These are phyloP conservation scores for Climacium dendroides DNA, from an alignment of 225 moss, liverwort and hornwort species.

Conservation along the genomic window DNA sequence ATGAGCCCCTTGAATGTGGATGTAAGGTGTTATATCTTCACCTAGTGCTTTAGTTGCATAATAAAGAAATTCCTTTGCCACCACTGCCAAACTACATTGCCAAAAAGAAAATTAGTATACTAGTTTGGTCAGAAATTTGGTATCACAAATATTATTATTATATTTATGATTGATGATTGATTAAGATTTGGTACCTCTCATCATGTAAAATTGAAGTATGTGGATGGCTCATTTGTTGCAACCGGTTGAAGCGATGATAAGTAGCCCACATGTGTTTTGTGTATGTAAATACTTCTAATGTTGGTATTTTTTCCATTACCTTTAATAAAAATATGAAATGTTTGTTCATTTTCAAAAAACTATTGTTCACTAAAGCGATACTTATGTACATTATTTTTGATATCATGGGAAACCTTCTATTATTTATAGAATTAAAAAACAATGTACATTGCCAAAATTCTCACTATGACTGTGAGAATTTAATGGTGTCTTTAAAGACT, in stretches of 20 bases:
- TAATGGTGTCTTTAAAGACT: too few species aligned
- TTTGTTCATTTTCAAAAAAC: neutral
- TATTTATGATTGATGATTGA: too few species aligned
- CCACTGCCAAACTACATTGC: neutral
- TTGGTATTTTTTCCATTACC: slow-evolving; percentile 10
- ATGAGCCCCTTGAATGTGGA: slow-evolving; percentile 32
- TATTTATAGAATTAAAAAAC: neutral
- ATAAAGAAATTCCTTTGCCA: slow-evolving; percentile 10
- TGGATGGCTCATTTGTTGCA: neutral
- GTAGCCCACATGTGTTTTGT: slow-evolving; percentile 12
- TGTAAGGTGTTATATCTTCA: slow-evolving; percentile 11
- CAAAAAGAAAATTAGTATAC: neutral
- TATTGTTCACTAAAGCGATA: neutral
- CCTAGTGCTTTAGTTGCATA: slow-evolving; percentile 8
- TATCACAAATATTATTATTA: too few species aligned
- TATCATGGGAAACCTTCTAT: too few species aligned
- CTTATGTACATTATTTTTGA: too few species aligned
- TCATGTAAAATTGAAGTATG: neutral
- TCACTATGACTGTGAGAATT: rapidly evolving
- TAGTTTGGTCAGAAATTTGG: neutral
- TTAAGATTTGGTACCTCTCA: neutral
- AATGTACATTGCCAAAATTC: neutral
- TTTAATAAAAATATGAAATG: neutral
- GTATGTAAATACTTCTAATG: neutral
- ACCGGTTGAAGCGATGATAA: neutral